A percentile compares a stretch with the other conserved stretches of the same genome.
phyloP scores from a whole-genome alignment of 2,329 filamentous ascomycete genomes.

The Fusarium brevicatenulatum region DNA sequence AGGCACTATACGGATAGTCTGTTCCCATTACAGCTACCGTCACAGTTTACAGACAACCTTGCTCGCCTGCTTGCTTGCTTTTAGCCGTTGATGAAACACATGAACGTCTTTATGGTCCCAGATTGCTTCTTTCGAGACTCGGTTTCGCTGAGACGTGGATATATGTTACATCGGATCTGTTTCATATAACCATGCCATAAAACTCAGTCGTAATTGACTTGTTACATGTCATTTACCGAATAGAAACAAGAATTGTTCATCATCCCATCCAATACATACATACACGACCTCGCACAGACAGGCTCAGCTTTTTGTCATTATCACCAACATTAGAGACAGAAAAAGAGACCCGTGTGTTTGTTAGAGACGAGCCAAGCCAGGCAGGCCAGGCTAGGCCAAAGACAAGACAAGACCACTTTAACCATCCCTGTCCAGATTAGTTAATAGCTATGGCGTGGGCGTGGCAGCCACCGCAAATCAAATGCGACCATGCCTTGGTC shows the following conservation, averaged over 20 bases:
- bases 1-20: background rate
- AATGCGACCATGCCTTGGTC: conserved; percentile 25
- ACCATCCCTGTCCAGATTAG: background rate
- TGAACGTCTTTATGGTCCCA: conserved; percentile 21
- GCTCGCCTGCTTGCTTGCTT: conserved; percentile 18
- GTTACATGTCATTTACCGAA: background rate
- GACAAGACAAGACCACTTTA: conserved; percentile 20
- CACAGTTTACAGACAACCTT: background rate
- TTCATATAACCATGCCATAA: background rate
- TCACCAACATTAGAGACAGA: conserved; percentile 15
- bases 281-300: conserved; percentile 38
- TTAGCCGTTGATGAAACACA: conserved; percentile 29
- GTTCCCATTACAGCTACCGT: background rate
- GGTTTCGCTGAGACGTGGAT: conserved; percentile 36
- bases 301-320: conserved; percentile 16
- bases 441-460: conserved; percentile 8
- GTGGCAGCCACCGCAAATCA: conserved; percentile 34
- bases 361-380: conserved; percentile 9
- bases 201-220: background rate
- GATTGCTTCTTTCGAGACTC: conserved; percentile 23
- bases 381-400: background rate
- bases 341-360: background rate
- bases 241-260: conserved; percentile 16
- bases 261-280: conserved; percentile 9
- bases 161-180: conserved; percentile 12